Base-by-base conservation (phyloP, 2,329 filamentous ascomycete species). In the Akanthomyces muscarius region DNA sequence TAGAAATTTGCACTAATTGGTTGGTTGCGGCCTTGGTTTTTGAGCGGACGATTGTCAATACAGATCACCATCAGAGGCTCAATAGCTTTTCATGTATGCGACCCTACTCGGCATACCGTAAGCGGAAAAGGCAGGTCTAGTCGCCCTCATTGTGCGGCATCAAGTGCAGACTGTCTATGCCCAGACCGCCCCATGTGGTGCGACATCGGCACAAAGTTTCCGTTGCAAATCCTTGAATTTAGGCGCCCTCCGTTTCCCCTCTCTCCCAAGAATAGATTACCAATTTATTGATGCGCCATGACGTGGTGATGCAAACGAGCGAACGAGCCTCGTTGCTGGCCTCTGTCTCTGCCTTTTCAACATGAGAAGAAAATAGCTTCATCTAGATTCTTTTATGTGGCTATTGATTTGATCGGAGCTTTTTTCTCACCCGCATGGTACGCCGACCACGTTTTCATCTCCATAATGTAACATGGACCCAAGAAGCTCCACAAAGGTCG, bases 381-480 rank as follows among this genome's bases (percentile, higher is more conserved):
- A 23, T 2, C 33, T 10, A 7, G 10, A 0, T 2, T 8, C 16
- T 18, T 21, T 14, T n/a, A 28, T 1, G 7, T 42, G 3, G 23
- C 14, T 23, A 25, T 23, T n/a, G 5, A 45, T 8, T 2, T 41
- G 5, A 6, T n/a, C n/a, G 21, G 51, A 18, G 13, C 6, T 38
- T 38, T 45, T 33, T 8, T 33, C 21, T n/a, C 7, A 28, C 56
- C 44, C 45, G 55, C 55, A 58, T 48, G 42, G 48, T 4, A 38
- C 18, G 33, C 33, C 10, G 45, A 48, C 44, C 56, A 59, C 56
- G 56, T 59, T 59, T 59, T 41, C 33, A 8, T 7, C 33, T 11
- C 50, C 41, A 48, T 48, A 54, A 51, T 60, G 57, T 13, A 25
- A 60, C 56, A 42, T 51, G 54, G 28, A 14, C 42, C 28, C 16